Evolutionary conservation across 371 early-diverging fungal genomes (phyloP), one percentile per base, ranked within the genome.

Genomic region (Rhizopus stolonifer): DNA sequence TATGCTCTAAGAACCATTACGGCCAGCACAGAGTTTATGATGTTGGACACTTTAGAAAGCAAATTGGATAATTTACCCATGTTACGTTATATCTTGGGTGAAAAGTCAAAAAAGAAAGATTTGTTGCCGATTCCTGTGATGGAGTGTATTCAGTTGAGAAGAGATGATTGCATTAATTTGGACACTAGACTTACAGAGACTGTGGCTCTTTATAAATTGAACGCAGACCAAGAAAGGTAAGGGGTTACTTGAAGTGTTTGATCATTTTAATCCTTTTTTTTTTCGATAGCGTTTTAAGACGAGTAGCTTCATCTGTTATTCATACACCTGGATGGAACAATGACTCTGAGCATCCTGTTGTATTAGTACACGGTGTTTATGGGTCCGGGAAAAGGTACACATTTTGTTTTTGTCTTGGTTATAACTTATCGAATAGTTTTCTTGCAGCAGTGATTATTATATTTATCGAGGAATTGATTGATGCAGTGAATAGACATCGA

Each of bases 401-500:
- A 25, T 11, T 11, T 52, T 9, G 15, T 4, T 36, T n/a, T 58
- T n/a, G 14, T n/a, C 40, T 34, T 26, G 31, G 43, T 34, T 63
- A 38, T 21, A 22, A 23, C 11, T 15, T n/a, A 4, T 14, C 13
- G 3, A 44, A 63, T 58, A 87, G 88, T 67, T 88, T 80, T 56
- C 75, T 95, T 3, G 81, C 93, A 13, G 83, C 86, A 0, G 91
- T 92, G 0, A 51, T 94, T 32, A 80, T 91, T 21, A 75, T 93
- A 3, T 90, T 90, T 38, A 55, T 90, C n/a, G 77, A 85, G 15
- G 81, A 80, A 0, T 65, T 82, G 2, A 52, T 80, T 7, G 80
- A 81, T 36, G 74, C 76, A 4, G 77, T 69, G 14, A 26, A 56
- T 65, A 21, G 49, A 45, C 49, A 52, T 38, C 42, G 67, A 46